Base-by-base conservation (phyloP, 2,329 filamentous ascomycete species). In the Hymenoscyphus repandus region DNA sequence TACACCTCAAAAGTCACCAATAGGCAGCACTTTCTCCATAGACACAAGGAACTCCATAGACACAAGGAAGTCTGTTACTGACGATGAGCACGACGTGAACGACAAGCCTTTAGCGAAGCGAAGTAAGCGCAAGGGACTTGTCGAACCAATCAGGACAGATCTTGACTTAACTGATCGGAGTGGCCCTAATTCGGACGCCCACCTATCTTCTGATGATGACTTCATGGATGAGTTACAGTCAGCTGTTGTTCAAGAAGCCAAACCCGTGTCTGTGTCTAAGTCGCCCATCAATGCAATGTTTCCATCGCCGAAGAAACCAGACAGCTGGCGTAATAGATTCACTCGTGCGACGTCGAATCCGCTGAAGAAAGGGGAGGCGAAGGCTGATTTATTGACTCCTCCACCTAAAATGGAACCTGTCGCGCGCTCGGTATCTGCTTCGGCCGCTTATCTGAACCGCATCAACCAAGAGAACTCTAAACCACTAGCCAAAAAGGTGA, bases 221-320 rank as follows among this genome's bases (percentile, higher is more conserved):
- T 79, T 91, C 55, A 86, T 95, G 79, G 87, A 95, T 51, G 90
- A 95, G 69, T 72, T 95, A 49, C 86, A 89, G 61, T 86, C 82
- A 49, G 90, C 90, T 27, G 90, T 86, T 2, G 73, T 95, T 15
- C 79, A 93, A 64, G 82, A 96, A 70, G 90, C 90, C n/a, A 86
- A 85, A 64, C 85, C 88, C 2, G 81, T 95, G 56, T 78, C 79
- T 1, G 83, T 93, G 7, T 83, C 86, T 18, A 91, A 90, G 67
- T 90, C 90, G n/a, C 88, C 90, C n/a, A 80, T 86, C 38, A 85
- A 80, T 12, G 79, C 86, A 0, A 77, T 83, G 47, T 80, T 81
- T 56, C 69, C 75, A 31, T 66, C 56, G 63, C 62, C 52, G 54
- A 58, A 58, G 11, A 62, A 60, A 33, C 51, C 49, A 31, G 49